These are phyloP conservation scores for Colletotrichum orbiculare DNA, from an alignment of 2,329 filamentous ascomycete genomes.

Conservation along the genomic window DNA sequence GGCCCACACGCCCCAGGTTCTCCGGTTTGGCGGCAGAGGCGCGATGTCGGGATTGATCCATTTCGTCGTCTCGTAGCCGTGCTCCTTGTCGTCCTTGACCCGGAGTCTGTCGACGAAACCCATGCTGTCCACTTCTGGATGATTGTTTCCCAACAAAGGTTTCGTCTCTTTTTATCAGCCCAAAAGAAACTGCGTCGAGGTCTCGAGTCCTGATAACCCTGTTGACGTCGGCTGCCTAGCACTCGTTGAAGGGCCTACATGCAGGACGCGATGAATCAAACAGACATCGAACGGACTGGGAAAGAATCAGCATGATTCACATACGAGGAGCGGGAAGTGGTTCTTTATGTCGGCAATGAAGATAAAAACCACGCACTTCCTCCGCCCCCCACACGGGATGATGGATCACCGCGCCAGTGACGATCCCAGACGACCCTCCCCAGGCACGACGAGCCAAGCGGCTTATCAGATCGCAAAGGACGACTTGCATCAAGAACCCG, in stretches of 20 bases:
- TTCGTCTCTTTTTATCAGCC: neutral
- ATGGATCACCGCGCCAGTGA: neutral
- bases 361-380: constrained; percentile 20
- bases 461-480: constrained; percentile 32
- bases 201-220: neutral
- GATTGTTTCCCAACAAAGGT: neutral
- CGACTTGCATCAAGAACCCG: constrained; percentile 3
- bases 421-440: neutral
- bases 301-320: neutral
- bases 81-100: constrained; percentile 33
- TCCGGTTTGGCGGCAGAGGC: constrained; percentile 53
- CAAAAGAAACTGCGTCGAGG: neutral
- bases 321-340: constrained; percentile 3
- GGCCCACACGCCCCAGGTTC: constrained; percentile 53
- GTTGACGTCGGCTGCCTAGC: neutral
- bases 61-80: constrained; percentile 51
- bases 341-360: constrained; percentile 24
- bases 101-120: constrained; percentile 23
- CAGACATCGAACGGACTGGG: neutral
- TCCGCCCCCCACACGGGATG: constrained; percentile 1
- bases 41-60: constrained; percentile 61
- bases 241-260: constrained; percentile 13
- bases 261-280: neutral
- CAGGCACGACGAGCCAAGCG: constrained; percentile 6
- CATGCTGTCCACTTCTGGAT: constrained; percentile 5